phyloP scores from a whole-genome alignment of 2,329 filamentous ascomycete genomes.

The Calonectria pseudoturangicola region DNA sequence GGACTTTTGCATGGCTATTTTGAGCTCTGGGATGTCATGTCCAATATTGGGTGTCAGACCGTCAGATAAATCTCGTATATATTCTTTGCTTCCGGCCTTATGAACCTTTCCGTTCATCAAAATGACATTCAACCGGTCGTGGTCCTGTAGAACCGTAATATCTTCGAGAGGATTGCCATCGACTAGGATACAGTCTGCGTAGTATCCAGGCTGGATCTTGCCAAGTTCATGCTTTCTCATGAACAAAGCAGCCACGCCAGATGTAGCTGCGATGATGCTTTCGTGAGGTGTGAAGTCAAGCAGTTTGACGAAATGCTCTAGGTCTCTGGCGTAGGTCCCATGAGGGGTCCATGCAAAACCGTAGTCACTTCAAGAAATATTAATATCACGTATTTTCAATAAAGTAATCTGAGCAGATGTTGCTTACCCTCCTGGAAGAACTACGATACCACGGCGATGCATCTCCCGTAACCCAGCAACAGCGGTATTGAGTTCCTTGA shows the following conservation, averaged over 20 bases:
- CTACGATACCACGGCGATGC: slow-evolving; percentile 40
- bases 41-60: not conserved
- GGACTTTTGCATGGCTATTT: slow-evolving; percentile 24
- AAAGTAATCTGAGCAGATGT: not conserved
- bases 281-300: slow-evolving; percentile 34
- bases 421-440: slow-evolving; percentile 40
- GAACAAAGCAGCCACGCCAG: slow-evolving; percentile 29
- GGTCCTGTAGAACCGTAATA: slow-evolving; percentile 30
- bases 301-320: slow-evolving; percentile 47
- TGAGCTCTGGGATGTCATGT: slow-evolving; percentile 21
- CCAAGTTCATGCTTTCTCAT: slow-evolving; percentile 35
- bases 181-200: slow-evolving; percentile 36
- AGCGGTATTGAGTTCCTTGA: slow-evolving; percentile 36
- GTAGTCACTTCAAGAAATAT: slow-evolving; percentile 30
- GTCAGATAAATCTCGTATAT: not conserved
- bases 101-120: slow-evolving; percentile 35
- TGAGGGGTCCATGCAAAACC: slow-evolving; percentile 41
- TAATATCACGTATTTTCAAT: not conserved
- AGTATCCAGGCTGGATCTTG: slow-evolving; percentile 37
- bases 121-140: slow-evolving; percentile 28
- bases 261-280: slow-evolving; percentile 34
- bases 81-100: slow-evolving; percentile 25
- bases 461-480: slow-evolving; percentile 40
- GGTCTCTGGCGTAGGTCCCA: slow-evolving; percentile 39
- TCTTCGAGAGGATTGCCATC: slow-evolving; percentile 36